A percentile compares a stretch with the other conserved stretches of the same genome.
phyloP scores from a whole-genome alignment of 2,329 filamentous ascomycete genomes.

The Sarocladiaceae sp. region DNA sequence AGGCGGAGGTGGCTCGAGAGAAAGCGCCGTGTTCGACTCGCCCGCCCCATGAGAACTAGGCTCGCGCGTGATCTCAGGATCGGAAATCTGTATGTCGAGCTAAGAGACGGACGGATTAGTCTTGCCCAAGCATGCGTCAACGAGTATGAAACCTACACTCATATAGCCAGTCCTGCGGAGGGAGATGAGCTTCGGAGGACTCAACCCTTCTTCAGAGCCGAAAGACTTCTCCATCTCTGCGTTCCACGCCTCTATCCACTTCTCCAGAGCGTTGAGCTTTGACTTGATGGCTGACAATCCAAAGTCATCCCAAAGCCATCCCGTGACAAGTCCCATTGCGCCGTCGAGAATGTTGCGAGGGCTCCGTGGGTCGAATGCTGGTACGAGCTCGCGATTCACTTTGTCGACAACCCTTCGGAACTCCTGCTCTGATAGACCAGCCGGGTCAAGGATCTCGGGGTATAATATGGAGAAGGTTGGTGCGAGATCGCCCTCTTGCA shows the following conservation, averaged over 20 bases:
- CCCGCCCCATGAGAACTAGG: conserved; percentile 36
- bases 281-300: conserved; percentile 72
- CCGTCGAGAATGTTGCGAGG: conserved; percentile 74
- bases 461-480: conserved; percentile 94
- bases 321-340: conserved; percentile 72
- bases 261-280: conserved; percentile 63
- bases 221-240: conserved; percentile 53
- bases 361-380: conserved; percentile 74
- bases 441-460: conserved; percentile 87
- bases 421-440: conserved; percentile 73
- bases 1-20: conserved; percentile 23
- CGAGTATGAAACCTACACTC: conserved; percentile 49
- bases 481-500: conserved; percentile 80
- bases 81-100: conserved; percentile 76
- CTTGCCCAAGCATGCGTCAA: neutral
- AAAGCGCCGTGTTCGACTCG: conserved; percentile 27
- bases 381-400: conserved; percentile 69
- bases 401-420: conserved; percentile 78
- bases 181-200: conserved; percentile 66
- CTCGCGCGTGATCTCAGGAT: conserved; percentile 61
- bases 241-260: conserved; percentile 87
- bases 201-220: conserved; percentile 42
- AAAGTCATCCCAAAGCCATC: conserved; percentile 92
- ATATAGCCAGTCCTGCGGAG: conserved; percentile 82
- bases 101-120: conserved; percentile 22